These are phyloP conservation scores for Candida berthetii DNA, from an alignment of 805 yeast species.

Conservation along the genomic window DNA sequence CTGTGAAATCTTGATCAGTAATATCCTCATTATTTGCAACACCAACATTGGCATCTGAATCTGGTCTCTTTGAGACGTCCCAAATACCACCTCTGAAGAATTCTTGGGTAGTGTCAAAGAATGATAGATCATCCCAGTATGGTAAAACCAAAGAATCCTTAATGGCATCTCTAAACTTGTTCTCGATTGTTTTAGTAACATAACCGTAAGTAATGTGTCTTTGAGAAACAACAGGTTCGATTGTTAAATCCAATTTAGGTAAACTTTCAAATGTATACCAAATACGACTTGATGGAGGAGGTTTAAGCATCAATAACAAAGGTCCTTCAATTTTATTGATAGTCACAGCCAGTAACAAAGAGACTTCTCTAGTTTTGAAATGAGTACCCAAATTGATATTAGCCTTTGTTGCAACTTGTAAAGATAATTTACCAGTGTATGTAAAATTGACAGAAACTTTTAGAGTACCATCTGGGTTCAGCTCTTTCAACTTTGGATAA, in stretches of 20 bases:
- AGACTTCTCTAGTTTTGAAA: constrained; percentile 68
- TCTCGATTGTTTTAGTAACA: constrained; percentile 75
- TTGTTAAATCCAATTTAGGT: constrained; percentile 68
- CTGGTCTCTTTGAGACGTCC: constrained; percentile 37
- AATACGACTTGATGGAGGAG: constrained; percentile 84
- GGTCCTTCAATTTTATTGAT: constrained; percentile 71
- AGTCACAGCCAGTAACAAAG: constrained; percentile 63
- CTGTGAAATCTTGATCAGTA: neutral
- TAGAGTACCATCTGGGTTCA: constrained; percentile 77
- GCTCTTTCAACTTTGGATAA: constrained; percentile 57
- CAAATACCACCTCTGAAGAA: constrained; percentile 91
- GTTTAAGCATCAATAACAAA: constrained; percentile 61
- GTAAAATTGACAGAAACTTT: constrained; percentile 53
- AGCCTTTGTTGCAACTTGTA: constrained; percentile 77
- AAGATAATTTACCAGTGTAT: constrained; percentile 71
- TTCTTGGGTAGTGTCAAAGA: constrained; percentile 58
- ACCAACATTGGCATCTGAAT: neutral
- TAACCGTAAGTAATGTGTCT: constrained; percentile 72
- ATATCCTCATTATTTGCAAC: neutral
- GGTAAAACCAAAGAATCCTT: constrained; percentile 80
- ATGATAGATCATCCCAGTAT: constrained; percentile 80
- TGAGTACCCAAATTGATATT: constrained; percentile 70
- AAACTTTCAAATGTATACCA: constrained; percentile 86
- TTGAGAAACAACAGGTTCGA: constrained; percentile 90
- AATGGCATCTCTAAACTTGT: constrained; percentile 71